phyloP scores from a whole-genome alignment of 805 yeast species.

The Candida rishiriensis region DNA sequence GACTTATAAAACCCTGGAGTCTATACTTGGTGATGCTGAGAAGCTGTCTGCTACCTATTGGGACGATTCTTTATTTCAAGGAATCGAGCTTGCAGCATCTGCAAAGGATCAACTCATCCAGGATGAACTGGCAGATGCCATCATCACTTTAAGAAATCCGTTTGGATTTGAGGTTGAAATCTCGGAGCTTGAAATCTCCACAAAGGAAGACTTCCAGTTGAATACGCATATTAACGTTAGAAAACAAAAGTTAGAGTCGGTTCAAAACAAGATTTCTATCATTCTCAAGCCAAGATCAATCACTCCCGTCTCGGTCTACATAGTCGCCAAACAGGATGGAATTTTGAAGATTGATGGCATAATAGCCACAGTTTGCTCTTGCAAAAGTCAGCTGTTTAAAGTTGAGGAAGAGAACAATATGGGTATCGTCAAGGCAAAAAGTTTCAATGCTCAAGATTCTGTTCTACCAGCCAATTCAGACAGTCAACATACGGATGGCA shows the following conservation, averaged over 20 bases:
- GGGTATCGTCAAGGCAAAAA: slow-evolving; percentile 5
- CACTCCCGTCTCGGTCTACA: slow-evolving; percentile 36
- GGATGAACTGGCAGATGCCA: slow-evolving; percentile 59
- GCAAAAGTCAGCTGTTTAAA: slow-evolving; percentile 40
- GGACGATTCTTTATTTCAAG: slow-evolving; percentile 56
- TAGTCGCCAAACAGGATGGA: slow-evolving; percentile 49
- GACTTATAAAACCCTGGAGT: slow-evolving; percentile 32
- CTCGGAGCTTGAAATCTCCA: slow-evolving; percentile 38
- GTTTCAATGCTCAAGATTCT: slow-evolving; percentile 4
- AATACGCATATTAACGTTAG: slow-evolving; percentile 23
- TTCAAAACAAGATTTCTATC: slow-evolving; percentile 16
- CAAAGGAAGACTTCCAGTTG: slow-evolving; percentile 22
- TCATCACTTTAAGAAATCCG: slow-evolving; percentile 68
- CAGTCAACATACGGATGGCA: slow-evolving; percentile 5
- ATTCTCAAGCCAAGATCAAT: slow-evolving; percentile 36
- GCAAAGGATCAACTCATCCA: slow-evolving; percentile 36
- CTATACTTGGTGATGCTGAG: slow-evolving; percentile 11
- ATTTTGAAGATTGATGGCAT: slow-evolving; percentile 47
- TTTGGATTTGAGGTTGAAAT: slow-evolving; percentile 69
- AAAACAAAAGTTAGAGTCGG: slow-evolving; percentile 12
- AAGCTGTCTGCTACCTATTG: slow-evolving; percentile 44
- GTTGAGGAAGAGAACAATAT: background rate
- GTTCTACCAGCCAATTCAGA: background rate
- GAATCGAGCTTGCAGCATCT: slow-evolving; percentile 13
- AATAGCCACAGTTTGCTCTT: slow-evolving; percentile 45